phyloP scores from a whole-genome alignment of 305 asterid genomes.

The Fraxinus xanthoxyloides region DNA sequence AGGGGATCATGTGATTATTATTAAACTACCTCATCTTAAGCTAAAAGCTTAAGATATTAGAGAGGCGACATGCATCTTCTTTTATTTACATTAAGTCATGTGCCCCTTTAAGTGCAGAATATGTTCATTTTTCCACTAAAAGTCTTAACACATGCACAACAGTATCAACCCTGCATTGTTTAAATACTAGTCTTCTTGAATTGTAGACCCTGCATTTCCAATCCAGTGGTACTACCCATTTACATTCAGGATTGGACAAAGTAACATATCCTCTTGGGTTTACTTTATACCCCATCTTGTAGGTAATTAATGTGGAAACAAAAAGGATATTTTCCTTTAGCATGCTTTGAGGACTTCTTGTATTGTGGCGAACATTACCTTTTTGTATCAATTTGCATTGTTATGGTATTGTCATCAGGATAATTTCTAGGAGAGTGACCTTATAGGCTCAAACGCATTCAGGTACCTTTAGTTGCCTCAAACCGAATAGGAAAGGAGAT shows the following conservation, averaged over 20 bases:
- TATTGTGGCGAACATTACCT: background rate
- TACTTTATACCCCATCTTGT: background rate
- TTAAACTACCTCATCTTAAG: background rate
- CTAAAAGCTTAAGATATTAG: background rate
- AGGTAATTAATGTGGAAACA: background rate
- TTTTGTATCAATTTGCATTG: background rate
- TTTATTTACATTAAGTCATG: background rate
- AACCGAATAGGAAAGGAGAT: constrained; percentile 89
- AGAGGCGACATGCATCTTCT: too few species aligned
- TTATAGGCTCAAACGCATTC: constrained; percentile 16
- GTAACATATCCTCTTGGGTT: background rate
- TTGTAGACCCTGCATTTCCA: background rate
- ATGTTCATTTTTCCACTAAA: background rate
- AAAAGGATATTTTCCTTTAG: background rate
- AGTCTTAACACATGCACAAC: background rate
- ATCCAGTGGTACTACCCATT: background rate
- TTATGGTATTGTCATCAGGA: background rate
- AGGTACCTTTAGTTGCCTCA: constrained; percentile 94
- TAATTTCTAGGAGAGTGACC: background rate
- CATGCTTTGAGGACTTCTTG: background rate
- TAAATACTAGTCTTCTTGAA: constrained; percentile 1
- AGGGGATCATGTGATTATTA: background rate
- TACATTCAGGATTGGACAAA: background rate
- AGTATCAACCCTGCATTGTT: background rate
- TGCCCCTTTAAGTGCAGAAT: background rate